These are phyloP conservation scores for Hygrocybe coccinea DNA, from an alignment of 768 basidiomycete species.

Conservation along the genomic window DNA sequence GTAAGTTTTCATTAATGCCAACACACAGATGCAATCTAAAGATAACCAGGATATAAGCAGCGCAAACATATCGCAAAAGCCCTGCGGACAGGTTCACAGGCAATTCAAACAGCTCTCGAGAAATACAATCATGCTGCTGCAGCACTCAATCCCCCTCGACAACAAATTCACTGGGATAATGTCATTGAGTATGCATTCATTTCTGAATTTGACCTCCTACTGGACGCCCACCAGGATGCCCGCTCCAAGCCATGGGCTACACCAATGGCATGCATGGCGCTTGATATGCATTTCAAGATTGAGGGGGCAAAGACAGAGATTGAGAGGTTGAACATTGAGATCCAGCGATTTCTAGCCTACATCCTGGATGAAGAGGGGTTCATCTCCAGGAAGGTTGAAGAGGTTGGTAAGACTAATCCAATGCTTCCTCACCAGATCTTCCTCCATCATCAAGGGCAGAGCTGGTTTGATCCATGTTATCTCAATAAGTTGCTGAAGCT, in stretches of 20 bases:
- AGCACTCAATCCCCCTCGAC: slow-evolving; percentile 14
- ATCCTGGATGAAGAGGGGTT: slow-evolving; percentile 21
- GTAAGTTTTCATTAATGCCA: slow-evolving; percentile 14
- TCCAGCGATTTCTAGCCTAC: slow-evolving; percentile 20
- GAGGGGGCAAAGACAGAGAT: slow-evolving; percentile 30
- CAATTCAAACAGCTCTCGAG: slow-evolving; percentile 28
- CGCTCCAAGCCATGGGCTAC: slow-evolving; percentile 26
- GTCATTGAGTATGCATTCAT: slow-evolving; percentile 19
- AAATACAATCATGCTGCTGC: slow-evolving; percentile 29
- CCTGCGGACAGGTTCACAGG: slow-evolving; percentile 24
- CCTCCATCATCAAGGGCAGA: too few relatives aligned
- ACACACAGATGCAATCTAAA: slow-evolving; percentile 9
- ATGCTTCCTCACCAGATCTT: too few relatives aligned
- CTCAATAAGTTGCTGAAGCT: too few relatives aligned
- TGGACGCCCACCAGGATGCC: slow-evolving; percentile 27
- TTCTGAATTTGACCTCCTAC: slow-evolving; percentile 31
- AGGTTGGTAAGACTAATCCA: too few relatives aligned
- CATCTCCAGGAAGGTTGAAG: too few relatives aligned
- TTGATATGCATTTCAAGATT: slow-evolving; percentile 26
- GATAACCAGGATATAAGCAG: slow-evolving; percentile 30
- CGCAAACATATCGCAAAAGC: slow-evolving; percentile 32
- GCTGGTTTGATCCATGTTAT: too few relatives aligned
- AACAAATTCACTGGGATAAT: slow-evolving; percentile 17
- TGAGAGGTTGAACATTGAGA: slow-evolving; percentile 27
- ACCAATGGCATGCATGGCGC: slow-evolving; percentile 17